Evolutionary conservation across 495 filamentous ascomycete genomes (phyloP).

Genomic region (Xylaria curta): DNA sequence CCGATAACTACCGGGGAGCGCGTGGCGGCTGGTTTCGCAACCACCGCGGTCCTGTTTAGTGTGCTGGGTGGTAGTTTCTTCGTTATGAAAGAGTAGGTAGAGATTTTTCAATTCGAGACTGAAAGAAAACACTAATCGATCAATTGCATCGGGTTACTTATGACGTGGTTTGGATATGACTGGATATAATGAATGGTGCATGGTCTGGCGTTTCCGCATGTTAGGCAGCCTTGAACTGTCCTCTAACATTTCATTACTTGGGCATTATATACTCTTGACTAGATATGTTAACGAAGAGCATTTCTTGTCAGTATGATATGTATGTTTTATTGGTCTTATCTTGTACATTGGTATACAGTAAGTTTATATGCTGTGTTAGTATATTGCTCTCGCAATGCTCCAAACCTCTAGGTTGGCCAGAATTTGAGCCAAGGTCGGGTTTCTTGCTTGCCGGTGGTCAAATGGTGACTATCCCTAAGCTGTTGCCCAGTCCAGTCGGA

Average conservation of each 20-base stretch:
- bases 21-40: conserved; percentile 70
- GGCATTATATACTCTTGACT: neutral
- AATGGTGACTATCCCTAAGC: neutral
- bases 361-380: neutral
- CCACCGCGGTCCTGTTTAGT: conserved; percentile 60
- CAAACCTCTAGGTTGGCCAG: neutral
- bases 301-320: neutral
- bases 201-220: conserved; percentile 19
- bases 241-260: neutral
- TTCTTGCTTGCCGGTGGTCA: neutral
- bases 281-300: neutral
- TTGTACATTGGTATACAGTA: conserved; percentile 20
- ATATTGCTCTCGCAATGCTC: neutral
- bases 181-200: conserved; percentile 5
- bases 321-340: neutral
- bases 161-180: conserved; percentile 2
- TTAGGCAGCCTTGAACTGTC: neutral
- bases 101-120: neutral
- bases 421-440: neutral
- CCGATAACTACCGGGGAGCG: conserved; percentile 63
- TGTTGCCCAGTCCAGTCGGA: neutral
- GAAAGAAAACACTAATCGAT: neutral
- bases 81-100: conserved; percentile 44
- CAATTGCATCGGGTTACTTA: neutral
- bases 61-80: conserved; percentile 58